Evolutionary conservation across 305 asterid genomes (phyloP), one percentile per base, ranked within the genome.

Genomic region (Caryopteris hybrid): DNA sequence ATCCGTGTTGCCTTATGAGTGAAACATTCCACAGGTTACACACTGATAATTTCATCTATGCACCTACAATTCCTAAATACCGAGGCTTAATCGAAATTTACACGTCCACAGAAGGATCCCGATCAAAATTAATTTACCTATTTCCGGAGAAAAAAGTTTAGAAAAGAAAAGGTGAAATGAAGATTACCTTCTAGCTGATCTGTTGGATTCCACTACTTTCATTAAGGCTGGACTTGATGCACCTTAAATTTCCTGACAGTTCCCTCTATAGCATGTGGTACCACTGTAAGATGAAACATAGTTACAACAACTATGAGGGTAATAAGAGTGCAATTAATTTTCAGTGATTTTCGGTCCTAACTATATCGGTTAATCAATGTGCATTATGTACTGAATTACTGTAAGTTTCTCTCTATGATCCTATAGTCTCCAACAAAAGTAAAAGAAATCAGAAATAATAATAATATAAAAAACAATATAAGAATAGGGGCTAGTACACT

Each of bases 191-290:
- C 46, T 3, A 61, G 48, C 33, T 50, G 14, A 39, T 60, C 5
- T 22, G 43, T 14, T 11, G 33, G 60, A 53, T 14, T 55, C 25
- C 38, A 56, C 23, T 10, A 33, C n/a, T 45, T 50, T 29, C 23
- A 13, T 36, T 21, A 21, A 20, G 29, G 55, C 45, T 12, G 9
- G n/a, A 29, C 41, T 36, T 29, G 6, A 46, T 72, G 61, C 45
- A 36, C 33, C 67, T 53, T 56, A 36, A 66, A 47, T 50, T 18
- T 65, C 56, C 62, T 9, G 56, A 57, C 76, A 64, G 53, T 56
- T 10, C 27, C 57, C 66, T 72, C 41, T 21, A 51, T 39, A 27
- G 38, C 43, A 36, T 22, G 2, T 0, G 31, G 61, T 11, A 8
- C 53, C 5, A 10, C 42, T 51, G 46, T 14, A 22, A 12, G 16